phyloP scores from a whole-genome alignment of 2,329 filamentous ascomycete species.

The Alternaria solani region DNA sequence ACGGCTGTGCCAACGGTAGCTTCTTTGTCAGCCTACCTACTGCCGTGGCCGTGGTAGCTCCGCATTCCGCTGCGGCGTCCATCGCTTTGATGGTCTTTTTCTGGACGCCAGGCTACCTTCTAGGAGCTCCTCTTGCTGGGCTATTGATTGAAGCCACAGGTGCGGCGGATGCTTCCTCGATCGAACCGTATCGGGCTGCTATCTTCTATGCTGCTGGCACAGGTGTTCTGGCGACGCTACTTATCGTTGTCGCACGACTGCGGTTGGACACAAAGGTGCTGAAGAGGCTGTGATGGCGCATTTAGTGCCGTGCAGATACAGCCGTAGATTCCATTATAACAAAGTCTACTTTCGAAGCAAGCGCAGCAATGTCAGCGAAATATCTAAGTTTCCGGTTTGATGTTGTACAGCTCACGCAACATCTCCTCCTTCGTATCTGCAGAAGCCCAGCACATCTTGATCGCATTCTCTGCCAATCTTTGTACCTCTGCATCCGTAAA shows the following conservation, averaged over 20 bases:
- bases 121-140: conserved; percentile 41
- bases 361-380: not conserved
- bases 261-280: not conserved
- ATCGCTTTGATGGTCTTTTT: conserved; percentile 24
- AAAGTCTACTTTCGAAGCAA: not conserved
- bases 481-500: conserved; percentile 56
- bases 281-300: not conserved
- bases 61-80: not conserved
- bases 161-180: conserved; percentile 18
- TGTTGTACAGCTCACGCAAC: not conserved
- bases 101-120: conserved; percentile 35
- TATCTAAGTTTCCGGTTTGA: not conserved
- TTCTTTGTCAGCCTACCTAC: conserved; percentile 41
- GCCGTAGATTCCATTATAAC: too few species aligned
- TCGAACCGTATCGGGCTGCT: conserved; percentile 35
- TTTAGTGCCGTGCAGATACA: too few species aligned
- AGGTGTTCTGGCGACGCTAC: conserved; percentile 9
- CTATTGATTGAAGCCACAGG: conserved; percentile 37
- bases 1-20: conserved; percentile 39
- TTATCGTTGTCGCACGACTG: not conserved
- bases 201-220: conserved; percentile 42
- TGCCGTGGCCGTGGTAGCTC: conserved; percentile 24
- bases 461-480: conserved; percentile 52
- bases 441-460: conserved; percentile 59
- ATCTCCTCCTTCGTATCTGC: conserved; percentile 22